Evolutionary conservation across 768 basidiomycete species (phyloP), one percentile per base, ranked within the genome.

Genomic region (Cytidiella melzeri): DNA sequence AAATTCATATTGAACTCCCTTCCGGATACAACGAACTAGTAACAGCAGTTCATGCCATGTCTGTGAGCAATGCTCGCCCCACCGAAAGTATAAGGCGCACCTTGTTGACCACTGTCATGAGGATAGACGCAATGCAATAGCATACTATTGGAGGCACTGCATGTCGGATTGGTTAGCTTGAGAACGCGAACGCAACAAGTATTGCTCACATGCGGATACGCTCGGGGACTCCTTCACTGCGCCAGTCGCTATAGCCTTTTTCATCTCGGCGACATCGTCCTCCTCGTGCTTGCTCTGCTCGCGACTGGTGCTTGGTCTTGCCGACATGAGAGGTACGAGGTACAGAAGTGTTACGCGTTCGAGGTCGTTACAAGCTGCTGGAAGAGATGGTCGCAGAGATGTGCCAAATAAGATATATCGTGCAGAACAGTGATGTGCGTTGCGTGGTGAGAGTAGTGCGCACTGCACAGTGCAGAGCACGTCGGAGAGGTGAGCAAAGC

Each of bases 41-140:
- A n/a, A n/a, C n/a, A n/a, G n/a, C n/a, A n/a, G n/a, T n/a, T n/a
- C n/a, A n/a, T n/a, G n/a, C 27, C 30, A 5, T 9, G 11, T 7
- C 9, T 6, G 10, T 11, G 43, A 7, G 19, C 23, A 7, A 26
- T 23, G 45, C 21, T 5, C 15, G 28, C 13, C 12, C 10, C n/a
- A n/a, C n/a, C n/a, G n/a, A n/a, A n/a, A n/a, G n/a, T n/a, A n/a
- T n/a, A 41, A 11, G 6, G 30, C 72, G 50, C 53, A 92, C 94
- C 77, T 97, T 97, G 73, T 97, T 97, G 55, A 95, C 81, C 40
- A 98, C 77, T 0, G 96, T 99, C 96, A 99, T 99, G 42, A 94
- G 68, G 56, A 98, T 95, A 1, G 90, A 92, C 1, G 94, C 91
- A 12, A 87, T 51, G 62, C 96, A 98, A 65, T 97, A 98, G 61